Evolutionary conservation across 495 filamentous ascomycete species (phyloP).

Genomic region (Aspergillus diversus): DNA sequence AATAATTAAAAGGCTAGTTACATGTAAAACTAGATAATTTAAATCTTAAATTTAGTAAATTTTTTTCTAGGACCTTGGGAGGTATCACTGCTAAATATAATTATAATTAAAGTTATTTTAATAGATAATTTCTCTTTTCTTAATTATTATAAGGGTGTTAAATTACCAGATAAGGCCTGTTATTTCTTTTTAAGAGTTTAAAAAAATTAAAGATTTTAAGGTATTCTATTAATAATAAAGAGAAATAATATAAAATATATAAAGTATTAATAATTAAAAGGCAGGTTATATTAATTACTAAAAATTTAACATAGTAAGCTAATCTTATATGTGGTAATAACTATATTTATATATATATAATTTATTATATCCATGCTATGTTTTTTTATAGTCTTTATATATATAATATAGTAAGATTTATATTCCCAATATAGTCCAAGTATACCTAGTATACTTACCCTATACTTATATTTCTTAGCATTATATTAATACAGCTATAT

Average conservation of each 20-base stretch:
- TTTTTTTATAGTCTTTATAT: background rate
- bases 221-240: background rate
- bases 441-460: too few relatives aligned
- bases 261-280: background rate
- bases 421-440: too few relatives aligned
- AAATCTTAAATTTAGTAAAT: too few relatives aligned
- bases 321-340: background rate
- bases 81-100: too few relatives aligned
- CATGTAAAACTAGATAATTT: too few relatives aligned
- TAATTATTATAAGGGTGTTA: background rate
- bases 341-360: constrained; percentile 5
- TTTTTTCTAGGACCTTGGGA: too few relatives aligned
- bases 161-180: background rate
- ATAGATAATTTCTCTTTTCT: too few relatives aligned
- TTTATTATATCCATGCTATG: background rate
- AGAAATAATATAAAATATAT: background rate
- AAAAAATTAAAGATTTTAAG: background rate
- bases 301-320: background rate
- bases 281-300: background rate
- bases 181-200: background rate
- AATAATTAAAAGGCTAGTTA: background rate
- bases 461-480: too few relatives aligned
- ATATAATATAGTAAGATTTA: background rate
- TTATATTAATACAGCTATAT: too few relatives aligned
- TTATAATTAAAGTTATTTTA: too few relatives aligned